phyloP scores from a whole-genome alignment of 1,284 basidiomycete genomes.

The Ceratobasidium sp. region DNA sequence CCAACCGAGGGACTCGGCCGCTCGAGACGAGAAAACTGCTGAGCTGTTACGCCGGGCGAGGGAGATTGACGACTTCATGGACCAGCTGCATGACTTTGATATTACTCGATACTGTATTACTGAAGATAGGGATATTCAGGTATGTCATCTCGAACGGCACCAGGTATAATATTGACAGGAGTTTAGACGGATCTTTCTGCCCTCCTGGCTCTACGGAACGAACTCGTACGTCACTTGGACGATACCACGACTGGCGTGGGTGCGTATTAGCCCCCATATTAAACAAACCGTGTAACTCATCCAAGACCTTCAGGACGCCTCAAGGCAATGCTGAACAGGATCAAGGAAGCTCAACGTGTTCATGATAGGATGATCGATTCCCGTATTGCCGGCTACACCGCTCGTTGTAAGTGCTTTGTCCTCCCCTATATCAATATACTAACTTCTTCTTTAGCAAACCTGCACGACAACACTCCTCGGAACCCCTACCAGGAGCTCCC shows the following conservation, averaged over 20 bases:
- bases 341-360: constrained; percentile 38
- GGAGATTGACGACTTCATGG: constrained; percentile 43
- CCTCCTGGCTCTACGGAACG: constrained; percentile 31
- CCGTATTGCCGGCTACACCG: constrained; percentile 35
- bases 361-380: constrained; percentile 44
- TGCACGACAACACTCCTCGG: constrained; percentile 37
- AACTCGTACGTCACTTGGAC: constrained; percentile 40
- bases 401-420: constrained; percentile 22
- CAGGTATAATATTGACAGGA: not conserved
- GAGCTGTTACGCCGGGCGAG: constrained; percentile 38
- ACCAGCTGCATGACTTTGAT: constrained; percentile 38
- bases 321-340: constrained; percentile 42
- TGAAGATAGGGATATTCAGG: constrained; percentile 37
- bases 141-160: not conserved
- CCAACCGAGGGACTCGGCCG: constrained; percentile 21
- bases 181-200: constrained; percentile 26
- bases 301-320: constrained; percentile 25
- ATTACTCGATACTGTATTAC: constrained; percentile 42
- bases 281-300: not conserved
- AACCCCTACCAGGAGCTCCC: constrained; percentile 39
- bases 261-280: not conserved
- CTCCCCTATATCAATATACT: not conserved
- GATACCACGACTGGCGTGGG: constrained; percentile 41
- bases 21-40: constrained; percentile 40
- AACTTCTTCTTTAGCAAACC: constrained; percentile 11